Evolutionary conservation across 2,329 filamentous ascomycete species (phyloP).

Genomic region (Diaporthe destruens): DNA sequence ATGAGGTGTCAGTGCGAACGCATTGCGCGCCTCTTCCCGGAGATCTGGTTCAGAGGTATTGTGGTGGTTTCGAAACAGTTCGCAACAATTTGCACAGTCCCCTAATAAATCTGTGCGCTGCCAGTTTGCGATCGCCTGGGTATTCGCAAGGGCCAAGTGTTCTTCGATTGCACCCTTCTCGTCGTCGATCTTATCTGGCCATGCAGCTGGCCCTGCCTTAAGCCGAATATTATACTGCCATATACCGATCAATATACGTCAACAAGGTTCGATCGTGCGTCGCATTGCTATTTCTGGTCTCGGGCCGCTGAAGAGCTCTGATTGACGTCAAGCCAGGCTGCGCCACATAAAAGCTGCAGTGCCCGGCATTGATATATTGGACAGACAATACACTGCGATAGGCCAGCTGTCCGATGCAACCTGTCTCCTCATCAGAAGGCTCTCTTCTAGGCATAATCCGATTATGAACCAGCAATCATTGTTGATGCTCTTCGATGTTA

Average conservation of each 20-base stretch:
- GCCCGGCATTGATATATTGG: background rate
- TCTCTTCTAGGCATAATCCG: background rate
- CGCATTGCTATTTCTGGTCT: background rate
- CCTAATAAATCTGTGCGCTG: background rate
- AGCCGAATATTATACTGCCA: background rate
- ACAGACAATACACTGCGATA: background rate
- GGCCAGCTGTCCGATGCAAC: background rate
- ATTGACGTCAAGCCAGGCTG: background rate
- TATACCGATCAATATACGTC: background rate
- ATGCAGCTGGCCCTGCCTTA: background rate
- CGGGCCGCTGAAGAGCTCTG: background rate
- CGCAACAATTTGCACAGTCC: background rate
- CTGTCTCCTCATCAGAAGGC: background rate
- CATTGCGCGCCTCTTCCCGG: conserved; percentile 10
- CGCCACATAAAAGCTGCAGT: background rate
- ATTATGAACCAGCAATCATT: background rate
- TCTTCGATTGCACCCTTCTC: background rate
- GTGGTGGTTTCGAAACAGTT: background rate
- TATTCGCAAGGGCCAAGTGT: too few relatives aligned
- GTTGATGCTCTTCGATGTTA: background rate
- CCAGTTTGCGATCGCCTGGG: background rate
- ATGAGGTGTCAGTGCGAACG: conserved; percentile 15
- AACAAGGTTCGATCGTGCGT: background rate
- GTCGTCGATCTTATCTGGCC: background rate
- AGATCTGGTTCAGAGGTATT: conserved; percentile 6